phyloP scores from a whole-genome alignment of 495 filamentous ascomycete genomes.

The Filosporella fistucella region DNA sequence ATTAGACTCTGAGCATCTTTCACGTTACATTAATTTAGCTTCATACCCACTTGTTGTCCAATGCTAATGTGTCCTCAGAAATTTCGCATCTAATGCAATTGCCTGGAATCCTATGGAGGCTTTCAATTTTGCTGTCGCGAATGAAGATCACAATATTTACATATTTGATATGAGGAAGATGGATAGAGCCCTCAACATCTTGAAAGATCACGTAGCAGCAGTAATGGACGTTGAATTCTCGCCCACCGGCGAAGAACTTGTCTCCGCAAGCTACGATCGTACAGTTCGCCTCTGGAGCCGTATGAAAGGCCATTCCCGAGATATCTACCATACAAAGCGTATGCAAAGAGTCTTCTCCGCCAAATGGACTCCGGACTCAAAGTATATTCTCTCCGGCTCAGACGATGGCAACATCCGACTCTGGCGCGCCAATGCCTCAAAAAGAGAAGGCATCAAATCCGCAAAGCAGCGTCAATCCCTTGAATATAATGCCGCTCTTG shows the following conservation, averaged over 20 bases:
- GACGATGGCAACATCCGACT: slow-evolving; percentile 94
- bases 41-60: too few relatives aligned
- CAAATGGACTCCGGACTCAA: slow-evolving; percentile 80
- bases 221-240: slow-evolving; percentile 97
- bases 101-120: slow-evolving; percentile 96
- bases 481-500: slow-evolving; percentile 87
- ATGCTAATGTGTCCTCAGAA: too few relatives aligned
- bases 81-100: slow-evolving; percentile 77
- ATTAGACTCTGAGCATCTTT: too few relatives aligned
- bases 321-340: slow-evolving; percentile 95
- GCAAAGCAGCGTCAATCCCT: slow-evolving; percentile 76
- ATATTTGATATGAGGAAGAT: slow-evolving; percentile 88
- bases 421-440: slow-evolving; percentile 86
- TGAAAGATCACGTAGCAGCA: slow-evolving; percentile 92
- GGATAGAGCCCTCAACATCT: slow-evolving; percentile 78
- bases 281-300: slow-evolving; percentile 78
- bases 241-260: slow-evolving; percentile 90
- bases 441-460: slow-evolving; percentile 79
- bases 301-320: slow-evolving; percentile 74
- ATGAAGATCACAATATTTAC: slow-evolving; percentile 55
- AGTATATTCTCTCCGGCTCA: slow-evolving; percentile 76
- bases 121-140: slow-evolving; percentile 83
- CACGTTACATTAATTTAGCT: too few relatives aligned
- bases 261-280: slow-evolving; percentile 84
- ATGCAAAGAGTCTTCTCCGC: slow-evolving; percentile 95